Evolutionary conservation across 371 early-diverging fungal species (phyloP).

Genomic region (Mortierella polycephala): DNA sequence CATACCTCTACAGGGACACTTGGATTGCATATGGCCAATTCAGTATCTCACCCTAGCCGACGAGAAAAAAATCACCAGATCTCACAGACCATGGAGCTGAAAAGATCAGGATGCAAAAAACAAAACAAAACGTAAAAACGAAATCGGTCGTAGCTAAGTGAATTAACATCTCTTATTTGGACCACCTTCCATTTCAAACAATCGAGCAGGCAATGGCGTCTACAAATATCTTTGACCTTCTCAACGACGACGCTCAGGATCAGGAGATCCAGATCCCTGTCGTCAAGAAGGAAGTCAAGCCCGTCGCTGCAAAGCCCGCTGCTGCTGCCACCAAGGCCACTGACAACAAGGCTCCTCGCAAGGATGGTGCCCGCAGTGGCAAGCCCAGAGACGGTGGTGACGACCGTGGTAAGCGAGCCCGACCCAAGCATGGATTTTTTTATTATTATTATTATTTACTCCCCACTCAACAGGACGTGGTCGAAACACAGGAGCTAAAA

Average conservation of each 20-base stretch:
- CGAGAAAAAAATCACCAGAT: too few species aligned
- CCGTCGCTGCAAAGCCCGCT: conserved; percentile 47
- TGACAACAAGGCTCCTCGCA: conserved; percentile 54
- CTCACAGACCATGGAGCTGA: too few species aligned
- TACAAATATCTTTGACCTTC: conserved; percentile 56
- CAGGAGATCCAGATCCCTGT: conserved; percentile 55
- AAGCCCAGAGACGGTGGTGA: conserved; percentile 54
- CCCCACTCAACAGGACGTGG: too few species aligned
- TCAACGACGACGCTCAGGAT: conserved; percentile 58
- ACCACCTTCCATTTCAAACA: neutral
- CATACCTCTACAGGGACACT: too few species aligned
- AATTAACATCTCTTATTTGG: conserved; percentile 30
- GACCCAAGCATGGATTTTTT: neutral
- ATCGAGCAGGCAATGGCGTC: conserved; percentile 53
- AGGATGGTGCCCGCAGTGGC: conserved; percentile 50
- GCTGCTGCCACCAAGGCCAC: conserved; percentile 49
- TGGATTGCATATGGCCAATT: too few species aligned
- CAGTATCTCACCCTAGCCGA: too few species aligned
- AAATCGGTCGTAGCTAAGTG: conserved; percentile 4
- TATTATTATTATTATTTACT: neutral
- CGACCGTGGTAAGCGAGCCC: conserved; percentile 27
- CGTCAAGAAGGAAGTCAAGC: conserved; percentile 55
- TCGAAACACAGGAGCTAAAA: too few species aligned
- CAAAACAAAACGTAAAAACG: conserved; percentile 1
- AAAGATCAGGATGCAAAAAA: neutral